phyloP scores from a whole-genome alignment of 1,284 basidiomycete species.

The Puccinia horiana region DNA sequence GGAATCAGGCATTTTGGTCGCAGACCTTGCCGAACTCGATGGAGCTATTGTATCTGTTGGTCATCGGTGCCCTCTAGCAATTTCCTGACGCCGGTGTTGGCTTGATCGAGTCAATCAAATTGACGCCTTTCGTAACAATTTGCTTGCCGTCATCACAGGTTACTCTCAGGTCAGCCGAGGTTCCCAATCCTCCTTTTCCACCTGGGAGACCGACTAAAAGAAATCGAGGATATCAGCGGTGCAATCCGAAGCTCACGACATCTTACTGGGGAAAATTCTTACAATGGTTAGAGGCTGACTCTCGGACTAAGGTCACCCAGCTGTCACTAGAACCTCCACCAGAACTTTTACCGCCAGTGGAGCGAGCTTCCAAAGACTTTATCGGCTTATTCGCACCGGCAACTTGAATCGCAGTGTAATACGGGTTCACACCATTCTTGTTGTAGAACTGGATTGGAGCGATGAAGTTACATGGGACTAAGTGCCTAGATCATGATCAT shows the following conservation, averaged over 20 bases:
- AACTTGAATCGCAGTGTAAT: conserved; percentile 27
- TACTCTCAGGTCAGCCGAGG: conserved; percentile 1
- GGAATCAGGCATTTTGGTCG: not conserved
- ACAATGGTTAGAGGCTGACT: conserved; percentile 24
- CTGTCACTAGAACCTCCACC: not conserved
- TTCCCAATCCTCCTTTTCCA: not conserved
- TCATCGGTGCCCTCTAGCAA: not conserved
- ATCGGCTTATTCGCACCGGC: conserved; percentile 4
- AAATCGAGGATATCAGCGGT: not conserved
- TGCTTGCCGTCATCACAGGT: conserved; percentile 14
- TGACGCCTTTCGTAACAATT: conserved; percentile 4
- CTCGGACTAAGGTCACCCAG: not conserved
- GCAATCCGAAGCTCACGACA: not conserved
- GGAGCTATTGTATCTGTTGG: not conserved
- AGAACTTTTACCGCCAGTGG: not conserved
- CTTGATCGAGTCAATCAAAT: not conserved
- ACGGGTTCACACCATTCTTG: not conserved
- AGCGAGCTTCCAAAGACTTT: not conserved
- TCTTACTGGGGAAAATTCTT: not conserved
- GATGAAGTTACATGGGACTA: conserved; percentile 13
- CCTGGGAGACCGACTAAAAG: not conserved
- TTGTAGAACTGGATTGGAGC: conserved; percentile 24
- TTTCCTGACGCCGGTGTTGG: conserved; percentile 14
- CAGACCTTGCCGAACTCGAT: not conserved
- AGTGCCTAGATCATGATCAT: not conserved